Conservation (phyloP, 2,329 filamentous ascomycete genomes). For the Shiraia sp. region DNA sequence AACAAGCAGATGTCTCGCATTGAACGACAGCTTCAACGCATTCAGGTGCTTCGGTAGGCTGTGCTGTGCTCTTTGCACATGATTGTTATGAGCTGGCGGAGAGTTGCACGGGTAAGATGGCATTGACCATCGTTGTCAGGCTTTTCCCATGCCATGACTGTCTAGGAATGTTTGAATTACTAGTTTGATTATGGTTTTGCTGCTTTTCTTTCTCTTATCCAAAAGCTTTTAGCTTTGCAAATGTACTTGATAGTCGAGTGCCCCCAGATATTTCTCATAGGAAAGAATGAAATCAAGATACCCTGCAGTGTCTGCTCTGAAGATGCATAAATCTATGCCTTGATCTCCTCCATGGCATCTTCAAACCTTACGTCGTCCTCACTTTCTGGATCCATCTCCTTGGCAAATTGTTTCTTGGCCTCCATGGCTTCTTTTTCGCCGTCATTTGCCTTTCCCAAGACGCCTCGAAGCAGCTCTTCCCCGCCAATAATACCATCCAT, state of each 20-base stretch:
- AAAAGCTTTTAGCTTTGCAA: too few species aligned
- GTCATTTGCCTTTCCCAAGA: conserved; percentile 1
- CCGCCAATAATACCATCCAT: conserved; percentile 14
- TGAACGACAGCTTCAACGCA: conserved; percentile 1
- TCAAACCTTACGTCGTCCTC: conserved; percentile 12
- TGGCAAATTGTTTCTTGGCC: not conserved
- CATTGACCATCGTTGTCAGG: too few species aligned
- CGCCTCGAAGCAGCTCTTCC: not conserved
- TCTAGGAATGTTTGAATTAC: too few species aligned
- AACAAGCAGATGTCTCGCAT: conserved; percentile 2
- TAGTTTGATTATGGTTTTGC: too few species aligned
- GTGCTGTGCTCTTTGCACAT: not conserved
- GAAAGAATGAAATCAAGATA: too few species aligned
- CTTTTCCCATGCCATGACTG: too few species aligned
- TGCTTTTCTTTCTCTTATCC: too few species aligned
- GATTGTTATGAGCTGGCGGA: too few species aligned
- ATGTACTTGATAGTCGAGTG: too few species aligned
- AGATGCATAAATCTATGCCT: not conserved
- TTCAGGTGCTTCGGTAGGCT: not conserved
- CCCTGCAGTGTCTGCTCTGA: too few species aligned
- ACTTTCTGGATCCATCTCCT: conserved; percentile 4
- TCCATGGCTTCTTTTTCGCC: conserved; percentile 2
- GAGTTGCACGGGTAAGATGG: too few species aligned
- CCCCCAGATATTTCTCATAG: too few species aligned
- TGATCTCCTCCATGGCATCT: conserved; percentile 14